phyloP scores from a whole-genome alignment of 2,329 filamentous ascomycete genomes.

The Capronia americana region DNA sequence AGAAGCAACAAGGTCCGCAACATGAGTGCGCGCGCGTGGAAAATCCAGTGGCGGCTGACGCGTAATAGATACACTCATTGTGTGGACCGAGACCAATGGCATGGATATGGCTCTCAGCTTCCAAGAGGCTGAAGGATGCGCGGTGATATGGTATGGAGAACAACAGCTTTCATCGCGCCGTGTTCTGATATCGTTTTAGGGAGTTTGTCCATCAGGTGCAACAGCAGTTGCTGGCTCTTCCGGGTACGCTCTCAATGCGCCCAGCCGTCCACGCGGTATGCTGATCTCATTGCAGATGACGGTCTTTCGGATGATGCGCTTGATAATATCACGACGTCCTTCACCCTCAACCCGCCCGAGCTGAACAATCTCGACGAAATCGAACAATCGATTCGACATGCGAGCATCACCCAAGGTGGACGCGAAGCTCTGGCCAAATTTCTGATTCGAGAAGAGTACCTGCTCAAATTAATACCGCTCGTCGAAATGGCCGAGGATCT shows the following conservation, averaged over 20 bases:
- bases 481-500: constrained; percentile 90
- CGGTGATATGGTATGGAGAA: constrained; percentile 78
- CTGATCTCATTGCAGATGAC: constrained; percentile 67
- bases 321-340: constrained; percentile 69
- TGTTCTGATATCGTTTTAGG: constrained; percentile 58
- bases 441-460: constrained; percentile 84
- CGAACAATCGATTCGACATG: constrained; percentile 79
- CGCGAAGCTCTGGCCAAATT: constrained; percentile 88
- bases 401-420: constrained; percentile 75
- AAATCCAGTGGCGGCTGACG: constrained; percentile 37
- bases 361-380: constrained; percentile 85
- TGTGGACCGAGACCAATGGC: constrained; percentile 92
- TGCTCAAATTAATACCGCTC: constrained; percentile 82
- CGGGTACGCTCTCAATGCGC: constrained; percentile 43
- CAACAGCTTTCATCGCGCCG: constrained; percentile 29
- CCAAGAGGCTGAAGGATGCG: constrained; percentile 94
- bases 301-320: constrained; percentile 86
- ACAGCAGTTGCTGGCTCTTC: constrained; percentile 70
- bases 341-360: constrained; percentile 78
- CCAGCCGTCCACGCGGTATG: not conserved
- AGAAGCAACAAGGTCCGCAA: constrained; percentile 89
- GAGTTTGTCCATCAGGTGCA: constrained; percentile 90
- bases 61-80: constrained; percentile 84
- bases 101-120: constrained; percentile 98
- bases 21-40: constrained; percentile 13